Evolutionary conservation across 768 basidiomycete species (phyloP).

Genomic region (Lanmaoa pseudosensibilis): DNA sequence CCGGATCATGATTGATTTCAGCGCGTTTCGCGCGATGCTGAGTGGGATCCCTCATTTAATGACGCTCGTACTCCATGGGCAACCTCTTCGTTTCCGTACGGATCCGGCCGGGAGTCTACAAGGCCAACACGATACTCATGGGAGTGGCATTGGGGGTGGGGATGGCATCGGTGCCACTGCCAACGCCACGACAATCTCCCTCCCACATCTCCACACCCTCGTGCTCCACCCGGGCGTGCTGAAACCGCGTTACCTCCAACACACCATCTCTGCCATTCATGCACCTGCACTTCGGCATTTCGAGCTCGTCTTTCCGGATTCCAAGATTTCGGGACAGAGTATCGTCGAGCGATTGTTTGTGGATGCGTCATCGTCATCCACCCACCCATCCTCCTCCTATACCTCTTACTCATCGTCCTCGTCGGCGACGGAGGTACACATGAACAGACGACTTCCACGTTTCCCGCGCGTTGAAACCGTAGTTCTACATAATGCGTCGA

Average conservation of each 20-base stretch:
- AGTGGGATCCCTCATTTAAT: slow-evolving; percentile 23
- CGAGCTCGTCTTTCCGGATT: slow-evolving; percentile 35
- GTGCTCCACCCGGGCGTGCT: slow-evolving; percentile 31
- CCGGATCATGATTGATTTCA: slow-evolving; percentile 31
- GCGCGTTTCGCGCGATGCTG: slow-evolving; percentile 27
- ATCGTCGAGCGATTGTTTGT: slow-evolving; percentile 27
- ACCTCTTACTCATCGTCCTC: slow-evolving; percentile 2
- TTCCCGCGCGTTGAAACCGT: slow-evolving; percentile 31
- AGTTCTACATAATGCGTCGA: slow-evolving; percentile 29
- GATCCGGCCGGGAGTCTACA: slow-evolving; percentile 10
- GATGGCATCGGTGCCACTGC: background rate
- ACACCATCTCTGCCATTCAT: slow-evolving; percentile 28
- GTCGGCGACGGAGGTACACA: background rate
- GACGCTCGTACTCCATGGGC: slow-evolving; percentile 29
- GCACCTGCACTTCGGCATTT: slow-evolving; percentile 33
- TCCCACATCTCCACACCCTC: slow-evolving; percentile 31
- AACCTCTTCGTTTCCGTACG: slow-evolving; percentile 28
- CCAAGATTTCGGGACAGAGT: slow-evolving; percentile 28
- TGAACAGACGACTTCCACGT: slow-evolving; percentile 17
- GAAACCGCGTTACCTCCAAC: slow-evolving; percentile 34
- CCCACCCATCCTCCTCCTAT: slow-evolving; percentile 1
- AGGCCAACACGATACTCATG: background rate
- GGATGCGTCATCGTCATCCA: slow-evolving; percentile 6
- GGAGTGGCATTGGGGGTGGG: background rate
- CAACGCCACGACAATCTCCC: slow-evolving; percentile 9